Percentiles rank a stretch among this genome's conserved stretches.
These are phyloP conservation scores for Macaranga tanarius DNA, from an alignment of 441 rosid genomes.

Conservation along the genomic window DNA sequence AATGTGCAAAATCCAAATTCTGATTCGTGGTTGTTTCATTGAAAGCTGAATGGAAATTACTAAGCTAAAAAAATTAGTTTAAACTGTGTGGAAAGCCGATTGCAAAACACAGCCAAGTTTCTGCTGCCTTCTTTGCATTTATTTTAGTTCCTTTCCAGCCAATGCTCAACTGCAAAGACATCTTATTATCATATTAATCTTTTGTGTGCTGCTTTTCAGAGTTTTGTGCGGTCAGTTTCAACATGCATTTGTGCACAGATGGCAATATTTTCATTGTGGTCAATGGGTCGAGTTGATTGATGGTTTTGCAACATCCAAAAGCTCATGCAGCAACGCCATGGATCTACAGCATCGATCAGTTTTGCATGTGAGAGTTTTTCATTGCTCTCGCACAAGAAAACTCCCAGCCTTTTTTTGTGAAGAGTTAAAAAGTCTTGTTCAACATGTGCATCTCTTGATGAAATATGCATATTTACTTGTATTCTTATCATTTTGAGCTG, in stretches of 20 bases:
- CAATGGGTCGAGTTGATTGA: neutral
- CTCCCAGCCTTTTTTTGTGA: neutral
- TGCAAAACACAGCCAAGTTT: neutral
- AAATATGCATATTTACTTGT: conserved; percentile 6
- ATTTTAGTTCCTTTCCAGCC: neutral
- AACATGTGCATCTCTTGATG: conserved; percentile 6
- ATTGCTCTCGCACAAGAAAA: too few species aligned
- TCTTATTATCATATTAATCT: neutral
- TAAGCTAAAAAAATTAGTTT: neutral
- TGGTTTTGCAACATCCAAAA: conserved; percentile 5
- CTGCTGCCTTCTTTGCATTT: neutral
- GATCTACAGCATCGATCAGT: neutral
- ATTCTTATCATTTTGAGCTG: conserved; percentile 14
- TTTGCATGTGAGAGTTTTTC: neutral
- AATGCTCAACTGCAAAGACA: neutral
- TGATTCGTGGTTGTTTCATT: neutral
- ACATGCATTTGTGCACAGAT: conserved; percentile 14
- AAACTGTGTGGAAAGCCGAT: too few species aligned
- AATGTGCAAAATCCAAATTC: neutral
- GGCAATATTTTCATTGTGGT: neutral
- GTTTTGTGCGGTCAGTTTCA: conserved; percentile 3
- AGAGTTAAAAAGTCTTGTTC: conserved; percentile 2
- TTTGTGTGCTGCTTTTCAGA: conserved; percentile 23
- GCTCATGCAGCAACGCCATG: conserved; percentile 7
- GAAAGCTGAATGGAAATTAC: neutral